Conservation (phyloP, 345 rosid species). For the Streptanthus diversifolius region DNA sequence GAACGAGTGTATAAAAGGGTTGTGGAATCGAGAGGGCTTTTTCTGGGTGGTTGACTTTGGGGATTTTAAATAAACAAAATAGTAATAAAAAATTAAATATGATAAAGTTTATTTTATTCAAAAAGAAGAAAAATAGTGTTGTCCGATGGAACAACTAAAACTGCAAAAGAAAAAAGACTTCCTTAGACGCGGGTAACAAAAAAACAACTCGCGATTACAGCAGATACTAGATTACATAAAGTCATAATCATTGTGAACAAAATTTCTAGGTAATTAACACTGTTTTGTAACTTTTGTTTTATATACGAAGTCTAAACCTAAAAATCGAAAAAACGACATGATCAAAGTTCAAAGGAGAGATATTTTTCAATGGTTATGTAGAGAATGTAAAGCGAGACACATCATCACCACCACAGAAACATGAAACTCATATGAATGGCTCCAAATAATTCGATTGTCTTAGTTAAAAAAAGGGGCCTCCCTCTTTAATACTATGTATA, state of each 20-base stretch:
- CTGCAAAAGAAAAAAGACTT: too few species aligned
- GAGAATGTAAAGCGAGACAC: slow-evolving; percentile 17
- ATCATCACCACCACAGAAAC: slow-evolving; percentile 30
- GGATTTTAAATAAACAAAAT: too few species aligned
- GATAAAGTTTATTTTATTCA: too few species aligned
- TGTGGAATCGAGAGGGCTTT: background rate
- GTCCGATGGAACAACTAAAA: too few species aligned
- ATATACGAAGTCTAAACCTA: background rate
- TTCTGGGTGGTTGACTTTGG: too few species aligned
- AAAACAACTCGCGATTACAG: too few species aligned
- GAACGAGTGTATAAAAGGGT: too few species aligned
- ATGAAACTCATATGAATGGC: slow-evolving; percentile 37
- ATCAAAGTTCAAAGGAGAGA: slow-evolving; percentile 10
- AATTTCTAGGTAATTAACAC: background rate
- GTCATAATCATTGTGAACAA: background rate
- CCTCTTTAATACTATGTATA: slow-evolving; percentile 23
- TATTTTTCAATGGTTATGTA: slow-evolving; percentile 12
- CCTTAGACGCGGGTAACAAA: too few species aligned
- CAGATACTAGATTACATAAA: too few species aligned
- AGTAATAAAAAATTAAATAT: too few species aligned
- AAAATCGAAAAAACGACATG: background rate
- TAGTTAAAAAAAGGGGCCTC: background rate
- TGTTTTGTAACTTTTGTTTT: background rate
- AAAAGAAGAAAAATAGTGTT: too few species aligned
- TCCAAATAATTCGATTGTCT: slow-evolving; percentile 28